Evolutionary conservation across 768 basidiomycete genomes (phyloP), one percentile per base, ranked within the genome.

Genomic region (Boletus tylopilopsis): DNA sequence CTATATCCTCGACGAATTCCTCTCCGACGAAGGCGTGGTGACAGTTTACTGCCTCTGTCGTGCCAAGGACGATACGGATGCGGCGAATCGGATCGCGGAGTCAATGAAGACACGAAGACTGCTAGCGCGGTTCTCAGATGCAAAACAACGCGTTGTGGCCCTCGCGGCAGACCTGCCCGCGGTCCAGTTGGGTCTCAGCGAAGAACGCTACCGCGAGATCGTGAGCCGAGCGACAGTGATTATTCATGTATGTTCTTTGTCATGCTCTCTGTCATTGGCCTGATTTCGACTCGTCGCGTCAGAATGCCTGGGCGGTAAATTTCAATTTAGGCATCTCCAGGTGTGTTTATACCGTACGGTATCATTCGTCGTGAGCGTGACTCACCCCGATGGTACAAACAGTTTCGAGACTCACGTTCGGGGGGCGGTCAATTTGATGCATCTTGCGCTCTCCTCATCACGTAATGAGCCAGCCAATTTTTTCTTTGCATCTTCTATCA

Each of bases 221-320:
- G 63, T 59, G 12, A 45, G 45, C 11, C 51, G 66, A 30, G 68
- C 67, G 5, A 80, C 79, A 1, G 64, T 68, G 33, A 68, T 80
- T 16, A 71, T 81, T 13, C 78, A 79, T 58, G 74, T 75, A 50
- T 35, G 64, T 56, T 8, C 6, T 7, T 19, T 6, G 3, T 30
- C 27, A 19, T 24, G 9, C 7, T 23, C 27, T 19, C 29, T n/a
- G n/a, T n/a, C 35, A n/a, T 44, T 33, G 9, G 16, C 7, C 27
- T 25, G 21, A 33, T 13, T 18, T 29, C 23, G n/a, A 12, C 16
- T 29, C 13, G 18, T 23, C 16, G 8, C 25, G 42, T 27, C 43
- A 77, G 76, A 79, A 76, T 43, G 78, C 77, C 9, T 81, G 80
- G 80, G 72, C 76, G 1, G 80, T 81, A 47, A 81, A 81, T 60